These are phyloP conservation scores for Penicillium crystallinum DNA, from an alignment of 495 filamentous ascomycete species.

Conservation along the genomic window DNA sequence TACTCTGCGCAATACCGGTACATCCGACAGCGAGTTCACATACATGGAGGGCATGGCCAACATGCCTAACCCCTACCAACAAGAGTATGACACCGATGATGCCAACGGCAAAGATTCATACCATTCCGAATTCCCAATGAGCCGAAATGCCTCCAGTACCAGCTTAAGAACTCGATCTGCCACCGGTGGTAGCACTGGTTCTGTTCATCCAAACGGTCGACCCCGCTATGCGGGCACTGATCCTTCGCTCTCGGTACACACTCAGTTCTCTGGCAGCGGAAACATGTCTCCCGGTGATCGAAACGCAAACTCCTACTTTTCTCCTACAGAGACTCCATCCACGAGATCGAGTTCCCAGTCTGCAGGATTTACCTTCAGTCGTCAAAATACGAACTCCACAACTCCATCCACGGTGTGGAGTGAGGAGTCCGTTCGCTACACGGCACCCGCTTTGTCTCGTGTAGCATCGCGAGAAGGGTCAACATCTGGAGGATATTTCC, in stretches of 20 bases:
- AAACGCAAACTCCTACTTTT: slow-evolving; percentile 79
- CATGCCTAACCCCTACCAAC: slow-evolving; percentile 73
- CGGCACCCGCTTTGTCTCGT: slow-evolving; percentile 78
- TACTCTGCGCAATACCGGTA: slow-evolving; percentile 47
- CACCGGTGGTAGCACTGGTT: slow-evolving; percentile 62
- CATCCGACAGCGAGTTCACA: slow-evolving; percentile 69
- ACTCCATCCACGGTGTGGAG: slow-evolving; percentile 53
- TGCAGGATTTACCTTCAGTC: slow-evolving; percentile 69
- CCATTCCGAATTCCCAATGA: slow-evolving; percentile 52
- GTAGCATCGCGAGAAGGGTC: slow-evolving; percentile 73
- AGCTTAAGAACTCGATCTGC: slow-evolving; percentile 77
- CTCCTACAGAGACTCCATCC: slow-evolving; percentile 82
- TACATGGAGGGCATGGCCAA: slow-evolving; percentile 65
- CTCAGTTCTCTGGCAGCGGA: slow-evolving; percentile 49
- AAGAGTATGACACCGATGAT: slow-evolving; percentile 77
- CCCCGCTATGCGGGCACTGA: slow-evolving; percentile 66
- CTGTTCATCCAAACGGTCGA: slow-evolving; percentile 42
- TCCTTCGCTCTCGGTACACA: slow-evolving; percentile 66
- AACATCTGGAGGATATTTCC: slow-evolving; percentile 52
- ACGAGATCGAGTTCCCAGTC: slow-evolving; percentile 76
- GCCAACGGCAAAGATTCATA: slow-evolving; percentile 44
- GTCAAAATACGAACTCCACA: slow-evolving; percentile 50
- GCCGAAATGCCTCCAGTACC: slow-evolving; percentile 72
- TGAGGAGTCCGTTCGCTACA: slow-evolving; percentile 73
- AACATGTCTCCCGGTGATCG: slow-evolving; percentile 48